Base-by-base conservation (phyloP, 495 filamentous ascomycete genomes). In the Aspergillus egyptiacus region DNA sequence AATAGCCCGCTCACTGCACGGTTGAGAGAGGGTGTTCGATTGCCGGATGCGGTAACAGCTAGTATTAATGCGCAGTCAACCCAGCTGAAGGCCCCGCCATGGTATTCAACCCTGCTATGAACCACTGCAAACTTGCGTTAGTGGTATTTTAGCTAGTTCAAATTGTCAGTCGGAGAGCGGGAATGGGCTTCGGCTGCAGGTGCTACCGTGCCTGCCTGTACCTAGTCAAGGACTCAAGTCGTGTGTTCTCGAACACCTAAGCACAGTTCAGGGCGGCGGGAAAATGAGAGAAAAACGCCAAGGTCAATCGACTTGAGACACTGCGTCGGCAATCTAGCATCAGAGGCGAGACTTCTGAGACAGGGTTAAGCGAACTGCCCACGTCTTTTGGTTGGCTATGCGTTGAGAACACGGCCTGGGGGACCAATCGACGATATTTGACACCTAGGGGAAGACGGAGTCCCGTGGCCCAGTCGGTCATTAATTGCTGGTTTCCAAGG, bases 321-420 rank as follows among this genome's bases (percentile, higher is more conserved):
- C 19, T 15, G 34, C 8, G 6, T 38, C 6, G 9, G 5, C 6
- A 9, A n/a, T 42, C 18, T 13, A 43, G 40, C 27, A 43, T 1
- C 24, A 5, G 30, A 13, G 23, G 23, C 10, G 4, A 20, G 10
- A 30, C 23, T 14, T 15, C 14, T 48, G 27, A 6, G 36, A 40
- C 45, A 6, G 15, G 20, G 35, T 3, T 5, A 49, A 40, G 25
- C 46, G 46, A 33, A 13, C 10, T 14, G 20, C 35, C 30, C 2
- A 48, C 23, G 5, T 6, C 14, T 15, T 43, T 43, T 39, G 30
- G 48, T 43, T 50, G 48, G 48, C 38, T 18, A 43, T 50, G 38
- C 44, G 18, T 50, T 25, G 20, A 9, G 33, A 7, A 24, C 14
- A 19, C 35, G 28, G 15, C 38, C 30, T 14, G 38, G n/a, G 17